These are phyloP conservation scores for Lactarius sp. DNA, from an alignment of 768 basidiomycete species.

Conservation along the genomic window DNA sequence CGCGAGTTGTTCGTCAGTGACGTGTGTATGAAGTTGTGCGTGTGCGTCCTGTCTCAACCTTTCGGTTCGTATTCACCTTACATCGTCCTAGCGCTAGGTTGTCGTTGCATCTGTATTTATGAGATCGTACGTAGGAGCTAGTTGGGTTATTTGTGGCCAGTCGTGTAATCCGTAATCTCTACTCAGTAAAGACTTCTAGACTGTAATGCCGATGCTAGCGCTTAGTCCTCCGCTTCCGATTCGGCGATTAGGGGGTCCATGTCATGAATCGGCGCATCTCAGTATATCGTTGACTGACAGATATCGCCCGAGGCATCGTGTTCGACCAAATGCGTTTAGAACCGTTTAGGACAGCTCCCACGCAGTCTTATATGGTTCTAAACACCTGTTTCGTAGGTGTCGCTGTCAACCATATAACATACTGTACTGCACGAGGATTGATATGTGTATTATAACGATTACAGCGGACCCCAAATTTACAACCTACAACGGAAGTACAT, in stretches of 20 bases:
- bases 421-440: too few relatives aligned
- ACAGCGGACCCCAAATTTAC: constrained; percentile 1
- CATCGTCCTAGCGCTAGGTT: constrained; percentile 1
- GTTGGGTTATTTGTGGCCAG: constrained; percentile 5
- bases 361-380: too few relatives aligned
- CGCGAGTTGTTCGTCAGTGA: constrained; percentile 29
- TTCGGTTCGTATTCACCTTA: background rate
- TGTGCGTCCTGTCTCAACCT: background rate
- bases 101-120: constrained; percentile 7
- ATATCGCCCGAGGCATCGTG: too few relatives aligned
- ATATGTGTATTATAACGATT: background rate
- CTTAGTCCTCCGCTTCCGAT: background rate
- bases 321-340: too few relatives aligned
- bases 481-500: constrained; percentile 1
- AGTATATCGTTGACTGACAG: background rate
- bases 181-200: background rate
- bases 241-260: background rate
- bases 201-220: background rate
- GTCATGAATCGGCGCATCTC: background rate
- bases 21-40: background rate
- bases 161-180: background rate
- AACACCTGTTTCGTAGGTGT: too few relatives aligned
- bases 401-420: too few relatives aligned
- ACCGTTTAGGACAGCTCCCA: too few relatives aligned
- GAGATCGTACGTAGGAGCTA: constrained; percentile 1